Evolutionary conservation across 768 basidiomycete species (phyloP).

Genomic region (Vararia minispora): DNA sequence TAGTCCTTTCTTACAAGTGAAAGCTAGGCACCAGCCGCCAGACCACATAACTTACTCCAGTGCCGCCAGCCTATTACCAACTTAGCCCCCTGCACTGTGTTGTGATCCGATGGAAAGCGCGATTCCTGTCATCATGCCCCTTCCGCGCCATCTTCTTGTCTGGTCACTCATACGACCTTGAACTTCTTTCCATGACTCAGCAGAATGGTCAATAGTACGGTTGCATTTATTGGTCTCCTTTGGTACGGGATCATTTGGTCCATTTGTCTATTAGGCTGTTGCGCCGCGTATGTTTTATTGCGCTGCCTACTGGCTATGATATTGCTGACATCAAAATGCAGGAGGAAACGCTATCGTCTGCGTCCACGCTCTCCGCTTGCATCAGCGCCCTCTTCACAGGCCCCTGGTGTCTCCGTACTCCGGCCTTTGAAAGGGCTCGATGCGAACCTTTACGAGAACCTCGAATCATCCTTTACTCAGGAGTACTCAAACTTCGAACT

Average conservation of each 20-base stretch:
- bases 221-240: conserved; percentile 13
- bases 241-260: conserved; percentile 35
- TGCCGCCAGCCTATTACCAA: too few relatives aligned
- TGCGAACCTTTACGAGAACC: conserved; percentile 89
- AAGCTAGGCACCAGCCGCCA: too few relatives aligned
- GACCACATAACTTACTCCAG: too few relatives aligned
- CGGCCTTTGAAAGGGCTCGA: conserved; percentile 94
- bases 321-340: conserved; percentile 20
- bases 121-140: too few relatives aligned
- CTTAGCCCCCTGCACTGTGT: too few relatives aligned
- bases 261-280: conserved; percentile 19
- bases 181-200: too few relatives aligned
- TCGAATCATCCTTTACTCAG: conserved; percentile 87
- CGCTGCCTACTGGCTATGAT: not conserved
- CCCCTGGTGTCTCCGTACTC: conserved; percentile 88
- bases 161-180: too few relatives aligned
- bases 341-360: conserved; percentile 64
- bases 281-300: conserved; percentile 16
- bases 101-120: too few relatives aligned
- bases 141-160: too few relatives aligned
- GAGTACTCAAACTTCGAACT: conserved; percentile 91
- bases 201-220: too few relatives aligned
- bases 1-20: too few relatives aligned
- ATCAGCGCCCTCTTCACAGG: conserved; percentile 30
- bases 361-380: conserved; percentile 53